These are phyloP conservation scores for Fusarium xylarioides DNA, from an alignment of 2,329 filamentous ascomycete genomes.

Conservation along the genomic window DNA sequence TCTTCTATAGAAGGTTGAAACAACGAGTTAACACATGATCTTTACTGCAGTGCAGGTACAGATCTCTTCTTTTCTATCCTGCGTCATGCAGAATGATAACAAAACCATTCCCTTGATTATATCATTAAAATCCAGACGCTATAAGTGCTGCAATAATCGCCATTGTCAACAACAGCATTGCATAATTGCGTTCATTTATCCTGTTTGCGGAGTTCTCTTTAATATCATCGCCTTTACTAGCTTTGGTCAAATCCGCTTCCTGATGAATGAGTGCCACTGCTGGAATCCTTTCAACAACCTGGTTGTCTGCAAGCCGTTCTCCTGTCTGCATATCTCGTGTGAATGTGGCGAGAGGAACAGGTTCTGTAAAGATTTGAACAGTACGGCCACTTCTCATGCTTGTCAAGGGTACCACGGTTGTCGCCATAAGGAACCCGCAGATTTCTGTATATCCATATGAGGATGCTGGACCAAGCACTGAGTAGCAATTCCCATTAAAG, in stretches of 20 bases:
- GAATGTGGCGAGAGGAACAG: not conserved
- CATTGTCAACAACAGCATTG: not conserved
- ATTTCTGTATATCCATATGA: constrained; percentile 2
- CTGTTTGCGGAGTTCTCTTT: not conserved
- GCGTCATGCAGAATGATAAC: too few species aligned
- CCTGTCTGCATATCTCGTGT: not conserved
- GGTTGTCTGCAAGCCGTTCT: not conserved
- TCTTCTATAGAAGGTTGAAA: too few species aligned
- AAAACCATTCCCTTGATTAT: too few species aligned
- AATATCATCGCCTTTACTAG: not conserved
- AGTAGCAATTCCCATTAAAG: constrained; percentile 22
- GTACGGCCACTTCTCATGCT: not conserved
- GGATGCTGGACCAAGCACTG: constrained; percentile 1
- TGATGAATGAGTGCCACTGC: constrained; percentile 10
- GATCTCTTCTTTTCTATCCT: too few species aligned
- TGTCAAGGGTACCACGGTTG: not conserved
- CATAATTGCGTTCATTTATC: not conserved
- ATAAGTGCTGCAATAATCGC: too few species aligned
- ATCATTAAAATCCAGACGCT: too few species aligned
- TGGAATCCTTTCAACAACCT: not conserved
- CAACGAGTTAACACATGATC: too few species aligned
- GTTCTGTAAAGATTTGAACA: not conserved
- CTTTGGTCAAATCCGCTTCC: not conserved
- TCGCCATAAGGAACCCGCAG: not conserved
- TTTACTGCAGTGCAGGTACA: too few species aligned